Conservation (phyloP, 768 basidiomycete genomes). For the Pseudohyphozyma bogoriensis region DNA sequence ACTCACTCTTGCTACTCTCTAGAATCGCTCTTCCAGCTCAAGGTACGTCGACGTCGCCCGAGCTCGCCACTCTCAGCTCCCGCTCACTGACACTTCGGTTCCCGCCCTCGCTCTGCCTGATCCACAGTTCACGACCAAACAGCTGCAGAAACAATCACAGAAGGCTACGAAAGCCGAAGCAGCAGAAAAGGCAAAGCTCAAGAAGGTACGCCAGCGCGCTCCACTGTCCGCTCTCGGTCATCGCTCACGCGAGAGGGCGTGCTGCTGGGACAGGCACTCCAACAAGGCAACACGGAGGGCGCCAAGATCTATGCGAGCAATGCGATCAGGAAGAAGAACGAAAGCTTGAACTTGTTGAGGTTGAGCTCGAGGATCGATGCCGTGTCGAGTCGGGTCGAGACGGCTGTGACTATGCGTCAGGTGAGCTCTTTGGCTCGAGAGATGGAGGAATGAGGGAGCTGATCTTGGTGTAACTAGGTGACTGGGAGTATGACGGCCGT, state of each 20-base stretch:
- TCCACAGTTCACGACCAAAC: slow-evolving; percentile 99
- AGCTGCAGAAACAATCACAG: slow-evolving; percentile 84
- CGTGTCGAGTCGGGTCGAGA: slow-evolving; percentile 91
- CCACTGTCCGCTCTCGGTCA: neutral
- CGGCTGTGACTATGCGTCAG: slow-evolving; percentile 87
- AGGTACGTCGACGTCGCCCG: slow-evolving; percentile 47
- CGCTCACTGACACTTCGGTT: neutral
- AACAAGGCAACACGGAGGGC: slow-evolving; percentile 92
- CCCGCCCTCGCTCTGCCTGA: neutral
- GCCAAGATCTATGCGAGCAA: slow-evolving; percentile 97
- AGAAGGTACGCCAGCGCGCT: slow-evolving; percentile 56
- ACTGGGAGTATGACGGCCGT: slow-evolving; percentile 95
- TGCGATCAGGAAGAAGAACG: slow-evolving; percentile 95
- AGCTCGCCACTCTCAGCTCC: neutral
- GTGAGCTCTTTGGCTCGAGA: slow-evolving; percentile 16
- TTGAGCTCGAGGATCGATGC: slow-evolving; percentile 76
- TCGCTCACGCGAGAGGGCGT: neutral
- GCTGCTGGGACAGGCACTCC: slow-evolving; percentile 61
- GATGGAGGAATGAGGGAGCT: neutral
- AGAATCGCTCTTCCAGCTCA: slow-evolving; percentile 99
- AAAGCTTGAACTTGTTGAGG: slow-evolving; percentile 79
- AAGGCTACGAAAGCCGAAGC: slow-evolving; percentile 95
- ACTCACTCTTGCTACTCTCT: neutral
- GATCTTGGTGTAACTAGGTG: slow-evolving; percentile 47
- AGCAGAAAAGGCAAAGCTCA: slow-evolving; percentile 74